A percentile compares a stretch with the other conserved stretches of the same genome.
These are phyloP conservation scores for Erythrobasidium hasegawianum DNA, from an alignment of 1,284 basidiomycete genomes.

Conservation along the genomic window DNA sequence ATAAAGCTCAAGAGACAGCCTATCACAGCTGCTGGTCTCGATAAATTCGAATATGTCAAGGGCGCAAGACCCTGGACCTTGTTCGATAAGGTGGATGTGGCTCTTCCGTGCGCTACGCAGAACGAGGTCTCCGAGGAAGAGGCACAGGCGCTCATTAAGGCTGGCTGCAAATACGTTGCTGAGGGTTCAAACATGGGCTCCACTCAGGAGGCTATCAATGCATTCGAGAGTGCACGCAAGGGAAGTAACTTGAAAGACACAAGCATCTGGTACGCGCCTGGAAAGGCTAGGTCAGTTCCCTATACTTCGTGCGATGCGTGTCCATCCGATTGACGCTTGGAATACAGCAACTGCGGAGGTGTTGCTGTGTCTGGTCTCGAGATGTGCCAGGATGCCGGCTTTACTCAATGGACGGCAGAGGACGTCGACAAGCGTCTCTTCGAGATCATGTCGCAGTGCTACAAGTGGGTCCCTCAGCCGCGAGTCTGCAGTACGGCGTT, in stretches of 20 bases:
- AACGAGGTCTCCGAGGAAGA: constrained; percentile 71
- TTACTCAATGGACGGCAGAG: constrained; percentile 62
- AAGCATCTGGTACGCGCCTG: constrained; percentile 65
- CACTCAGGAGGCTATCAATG: constrained; percentile 61
- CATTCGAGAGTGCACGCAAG: constrained; percentile 65
- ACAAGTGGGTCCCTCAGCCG: too few relatives aligned
- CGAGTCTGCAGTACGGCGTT: too few relatives aligned
- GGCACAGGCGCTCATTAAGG: constrained; percentile 65
- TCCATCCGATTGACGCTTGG: too few relatives aligned
- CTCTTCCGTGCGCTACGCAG: constrained; percentile 71
- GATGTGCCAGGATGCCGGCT: constrained; percentile 75
- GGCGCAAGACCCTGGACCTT: constrained; percentile 71
- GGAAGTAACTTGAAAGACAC: constrained; percentile 48
- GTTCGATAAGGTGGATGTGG: constrained; percentile 64
- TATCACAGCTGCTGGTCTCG: constrained; percentile 54
- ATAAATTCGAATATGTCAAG: constrained; percentile 63
- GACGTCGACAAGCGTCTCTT: constrained; percentile 70
- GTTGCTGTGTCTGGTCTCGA: constrained; percentile 64
- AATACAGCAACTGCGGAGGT: constrained; percentile 64
- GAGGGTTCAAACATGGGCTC: constrained; percentile 70
- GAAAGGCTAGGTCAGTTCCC: constrained; percentile 44
- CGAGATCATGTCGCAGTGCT: constrained; percentile 70
- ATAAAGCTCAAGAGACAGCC: constrained; percentile 63
- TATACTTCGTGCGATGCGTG: too few relatives aligned
- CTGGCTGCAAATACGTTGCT: constrained; percentile 68